Evolutionary conservation across 106 monocot genomes (phyloP).

Genomic region (Iris macrosiphon): DNA sequence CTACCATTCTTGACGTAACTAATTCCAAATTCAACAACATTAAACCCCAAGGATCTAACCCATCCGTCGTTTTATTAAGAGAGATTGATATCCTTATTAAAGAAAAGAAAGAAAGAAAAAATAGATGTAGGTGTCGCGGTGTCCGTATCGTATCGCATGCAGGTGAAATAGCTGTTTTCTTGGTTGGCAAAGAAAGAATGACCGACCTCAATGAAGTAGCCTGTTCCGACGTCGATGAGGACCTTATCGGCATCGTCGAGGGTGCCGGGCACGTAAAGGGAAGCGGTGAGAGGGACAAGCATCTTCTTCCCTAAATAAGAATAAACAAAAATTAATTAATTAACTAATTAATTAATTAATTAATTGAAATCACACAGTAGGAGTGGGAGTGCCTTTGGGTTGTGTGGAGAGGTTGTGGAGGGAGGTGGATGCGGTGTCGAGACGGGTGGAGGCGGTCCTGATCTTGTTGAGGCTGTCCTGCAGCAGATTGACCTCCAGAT

Average conservation of each 20-base stretch:
- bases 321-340: not conserved
- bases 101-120: no score
- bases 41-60: no score
- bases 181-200: no score
- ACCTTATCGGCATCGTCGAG: constrained; percentile 85
- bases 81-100: no score
- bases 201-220: constrained; percentile 99
- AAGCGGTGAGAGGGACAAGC: constrained; percentile 92
- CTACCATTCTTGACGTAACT: no score
- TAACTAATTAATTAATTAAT: no score
- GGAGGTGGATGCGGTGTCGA: constrained; percentile 68
- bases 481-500: constrained; percentile 83
- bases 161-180: no score
- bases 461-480: constrained; percentile 97
- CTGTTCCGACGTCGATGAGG: constrained; percentile 93
- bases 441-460: constrained; percentile 70
- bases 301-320: constrained; percentile 72
- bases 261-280: constrained; percentile 85
- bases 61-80: no score
- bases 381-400: constrained; percentile 41
- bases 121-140: no score
- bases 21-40: no score
- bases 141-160: no score
- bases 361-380: no score
- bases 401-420: constrained; percentile 81